Evolutionary conservation across 352 stramenopile species (phyloP).

Genomic region (Elongisporangium undulatum): DNA sequence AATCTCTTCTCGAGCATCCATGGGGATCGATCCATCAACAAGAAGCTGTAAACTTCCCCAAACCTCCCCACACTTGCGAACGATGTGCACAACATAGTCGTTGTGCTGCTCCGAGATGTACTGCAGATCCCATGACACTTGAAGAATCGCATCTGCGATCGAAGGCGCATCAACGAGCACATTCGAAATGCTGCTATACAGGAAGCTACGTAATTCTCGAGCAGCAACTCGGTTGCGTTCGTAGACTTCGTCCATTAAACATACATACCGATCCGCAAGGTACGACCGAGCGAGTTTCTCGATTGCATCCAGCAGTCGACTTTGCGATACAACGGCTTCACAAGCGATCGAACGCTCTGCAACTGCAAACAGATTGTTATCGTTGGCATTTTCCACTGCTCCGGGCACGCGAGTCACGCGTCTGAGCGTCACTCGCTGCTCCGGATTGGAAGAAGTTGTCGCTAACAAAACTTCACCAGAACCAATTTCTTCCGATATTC

Average conservation of each 20-base stretch:
- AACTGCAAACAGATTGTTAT: constrained; percentile 57
- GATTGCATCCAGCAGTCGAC: constrained; percentile 57
- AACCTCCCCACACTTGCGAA: constrained; percentile 77
- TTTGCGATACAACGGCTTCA: constrained; percentile 57
- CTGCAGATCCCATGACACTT: constrained; percentile 60
- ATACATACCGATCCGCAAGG: constrained; percentile 58
- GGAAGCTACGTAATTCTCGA: constrained; percentile 53
- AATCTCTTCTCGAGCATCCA: constrained; percentile 65
- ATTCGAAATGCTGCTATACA: constrained; percentile 51
- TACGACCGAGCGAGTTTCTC: constrained; percentile 61
- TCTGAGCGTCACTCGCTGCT: constrained; percentile 38
- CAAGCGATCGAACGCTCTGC: constrained; percentile 60
- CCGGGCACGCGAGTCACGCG: constrained; percentile 39
- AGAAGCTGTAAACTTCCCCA: constrained; percentile 73
- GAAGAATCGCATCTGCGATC: constrained; percentile 35
- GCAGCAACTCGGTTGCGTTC: constrained; percentile 41
- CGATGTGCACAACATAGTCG: constrained; percentile 73
- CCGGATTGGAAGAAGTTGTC: constrained; percentile 13
- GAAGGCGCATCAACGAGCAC: constrained; percentile 36
- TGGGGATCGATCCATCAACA: constrained; percentile 56
- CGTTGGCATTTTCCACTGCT: constrained; percentile 42
- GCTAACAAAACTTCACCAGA: constrained; percentile 36
- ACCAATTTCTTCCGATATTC: constrained; percentile 47
- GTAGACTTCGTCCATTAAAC: constrained; percentile 68
- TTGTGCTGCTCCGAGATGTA: constrained; percentile 72